Base-by-base conservation (phyloP, 1,284 basidiomycete species). In the Meira nashicola region DNA sequence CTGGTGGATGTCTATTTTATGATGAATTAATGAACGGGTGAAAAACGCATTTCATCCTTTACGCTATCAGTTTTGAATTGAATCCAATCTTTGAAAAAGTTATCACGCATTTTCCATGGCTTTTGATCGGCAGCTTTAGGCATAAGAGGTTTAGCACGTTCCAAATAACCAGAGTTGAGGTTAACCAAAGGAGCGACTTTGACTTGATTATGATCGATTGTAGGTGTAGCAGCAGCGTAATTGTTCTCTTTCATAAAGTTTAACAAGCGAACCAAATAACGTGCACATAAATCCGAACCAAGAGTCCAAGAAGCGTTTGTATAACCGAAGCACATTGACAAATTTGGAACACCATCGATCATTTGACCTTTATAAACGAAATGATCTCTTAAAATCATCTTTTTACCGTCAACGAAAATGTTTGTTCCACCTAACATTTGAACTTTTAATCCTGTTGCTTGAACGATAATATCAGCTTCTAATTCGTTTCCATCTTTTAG, bases 361-460 rank as follows among this genome's bases (percentile, higher is more conserved):
- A 79, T 77, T 60, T 60, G 59, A 14, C 75, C 74, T 53, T 70
- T 70, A 70, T 70, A 78, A 23, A 77, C 60, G 41, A 67, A 73
- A 17, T 60, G 59, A 33, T 77, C 60, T 51, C 52, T 55, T 11
- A 64, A 38, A 8, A 58, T 37, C 33, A 71, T 39, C 10, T 48
- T 46, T 54, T 66, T 59, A 39, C 72, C 75, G 58, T 79, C 77
- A 15, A 78, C 63, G 14, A 56, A 57, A 15, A 68, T 57, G 2
- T 55, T 49, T 2, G 71, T 59, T 43, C 68, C 68, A 14, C 77
- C 77, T 12, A 68, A 66, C 25, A 77, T 55, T 51, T 65, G 55
- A 10, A 79, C 54, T 66, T 74, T 72, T 23, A 79, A 61, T 5
- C 77, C 77, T 1, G 77, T 79, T 2, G 77, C 77, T 17, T 73